These are phyloP conservation scores for Globisporangium irregulare DNA, from an alignment of 352 stramenopile species.

Conservation along the genomic window DNA sequence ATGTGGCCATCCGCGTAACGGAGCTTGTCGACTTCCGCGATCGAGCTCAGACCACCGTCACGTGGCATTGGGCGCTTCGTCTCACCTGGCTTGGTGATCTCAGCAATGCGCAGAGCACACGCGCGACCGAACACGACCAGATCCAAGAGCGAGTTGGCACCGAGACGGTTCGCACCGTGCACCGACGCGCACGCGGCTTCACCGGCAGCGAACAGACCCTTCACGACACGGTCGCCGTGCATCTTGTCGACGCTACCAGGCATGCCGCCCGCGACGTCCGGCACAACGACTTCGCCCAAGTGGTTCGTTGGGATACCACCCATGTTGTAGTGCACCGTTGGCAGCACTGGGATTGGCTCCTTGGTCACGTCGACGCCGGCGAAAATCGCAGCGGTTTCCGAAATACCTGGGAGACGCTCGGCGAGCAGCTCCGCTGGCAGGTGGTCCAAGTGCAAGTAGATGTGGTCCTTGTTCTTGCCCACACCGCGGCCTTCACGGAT, in stretches of 20 bases:
- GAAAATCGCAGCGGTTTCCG: slow-evolving; percentile 96
- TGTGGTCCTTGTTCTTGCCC: slow-evolving; percentile 91
- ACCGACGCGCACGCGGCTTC: slow-evolving; percentile 95
- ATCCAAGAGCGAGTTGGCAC: slow-evolving; percentile 95
- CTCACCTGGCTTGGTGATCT: slow-evolving; percentile 91
- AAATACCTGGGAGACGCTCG: slow-evolving; percentile 95
- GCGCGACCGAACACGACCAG: slow-evolving; percentile 97
- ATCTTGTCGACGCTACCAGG: slow-evolving; percentile 24
- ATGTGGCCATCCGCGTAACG: slow-evolving; percentile 83
- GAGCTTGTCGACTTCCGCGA: slow-evolving; percentile 89
- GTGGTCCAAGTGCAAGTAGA: slow-evolving; percentile 97
- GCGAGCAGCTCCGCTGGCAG: slow-evolving; percentile 91
- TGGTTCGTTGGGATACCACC: slow-evolving; percentile 97
- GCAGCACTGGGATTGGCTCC: slow-evolving; percentile 96
- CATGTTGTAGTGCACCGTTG: slow-evolving; percentile 99
- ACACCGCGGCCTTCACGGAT: slow-evolving; percentile 95
- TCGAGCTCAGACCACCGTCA: slow-evolving; percentile 83
- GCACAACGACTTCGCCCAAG: slow-evolving; percentile 89
- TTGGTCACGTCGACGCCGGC: slow-evolving; percentile 97
- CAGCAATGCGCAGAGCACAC: slow-evolving; percentile 91
- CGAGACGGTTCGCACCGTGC: slow-evolving; percentile 93
- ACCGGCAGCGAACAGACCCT: slow-evolving; percentile 94
- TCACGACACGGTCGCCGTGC: slow-evolving; percentile 89
- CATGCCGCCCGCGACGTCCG: slow-evolving; percentile 46
- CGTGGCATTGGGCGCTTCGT: slow-evolving; percentile 72